phyloP scores from a whole-genome alignment of 805 yeast species.

The Isabelozyma heimii region DNA sequence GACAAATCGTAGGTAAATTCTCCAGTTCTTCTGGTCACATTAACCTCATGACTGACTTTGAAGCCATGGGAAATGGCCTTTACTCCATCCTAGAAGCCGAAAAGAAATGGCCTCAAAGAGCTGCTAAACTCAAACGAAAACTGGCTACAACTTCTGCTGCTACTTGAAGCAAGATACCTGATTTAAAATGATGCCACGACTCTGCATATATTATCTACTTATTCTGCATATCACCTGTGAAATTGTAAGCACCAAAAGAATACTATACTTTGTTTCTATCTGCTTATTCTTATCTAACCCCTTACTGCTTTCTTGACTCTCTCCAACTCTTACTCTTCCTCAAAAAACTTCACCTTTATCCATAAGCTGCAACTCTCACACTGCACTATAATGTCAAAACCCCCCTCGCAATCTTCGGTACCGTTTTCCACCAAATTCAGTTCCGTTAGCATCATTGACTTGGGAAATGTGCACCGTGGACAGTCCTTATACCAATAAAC shows the following conservation, averaged over 20 bases:
- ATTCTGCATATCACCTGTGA: background rate
- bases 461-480: constrained; percentile 58
- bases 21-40: constrained; percentile 74
- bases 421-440: constrained; percentile 55
- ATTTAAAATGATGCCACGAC: background rate
- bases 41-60: constrained; percentile 69
- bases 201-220: background rate
- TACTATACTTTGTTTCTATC: constrained; percentile 4
- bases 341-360: constrained; percentile 72
- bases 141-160: background rate
- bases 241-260: constrained; percentile 13
- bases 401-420: constrained; percentile 48
- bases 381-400: constrained; percentile 68
- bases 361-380: constrained; percentile 84
- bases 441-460: constrained; percentile 62
- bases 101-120: constrained; percentile 24
- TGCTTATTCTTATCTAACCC: no score
- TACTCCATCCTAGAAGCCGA: constrained; percentile 62
- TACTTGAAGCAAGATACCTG: background rate
- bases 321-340: constrained; percentile 23
- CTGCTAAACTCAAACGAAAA: background rate
- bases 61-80: constrained; percentile 70
- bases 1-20: constrained; percentile 65
- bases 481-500: constrained; percentile 52
- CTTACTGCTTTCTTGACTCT: background rate